phyloP scores from a whole-genome alignment of 768 basidiomycete genomes.

The Phaeolepiota aurea region DNA sequence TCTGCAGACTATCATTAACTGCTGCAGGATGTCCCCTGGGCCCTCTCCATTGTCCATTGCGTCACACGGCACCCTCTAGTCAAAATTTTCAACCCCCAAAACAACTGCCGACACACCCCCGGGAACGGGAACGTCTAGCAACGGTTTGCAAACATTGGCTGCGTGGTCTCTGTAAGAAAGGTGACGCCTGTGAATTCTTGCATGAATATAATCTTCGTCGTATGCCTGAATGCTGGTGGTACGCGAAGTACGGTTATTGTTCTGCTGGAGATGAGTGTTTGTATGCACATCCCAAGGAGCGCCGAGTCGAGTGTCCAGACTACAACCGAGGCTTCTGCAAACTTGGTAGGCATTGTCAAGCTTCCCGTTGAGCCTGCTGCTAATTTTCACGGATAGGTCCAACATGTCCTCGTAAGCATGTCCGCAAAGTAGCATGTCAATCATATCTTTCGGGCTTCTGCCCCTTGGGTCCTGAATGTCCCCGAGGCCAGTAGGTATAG shows the following conservation, averaged over 20 bases:
- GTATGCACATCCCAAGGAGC: slow-evolving; percentile 91
- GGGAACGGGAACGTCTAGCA: slow-evolving; percentile 73
- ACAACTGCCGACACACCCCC: slow-evolving; percentile 72
- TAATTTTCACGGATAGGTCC: slow-evolving; percentile 72
- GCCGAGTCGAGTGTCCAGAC: slow-evolving; percentile 89
- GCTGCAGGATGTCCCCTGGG: slow-evolving; percentile 85
- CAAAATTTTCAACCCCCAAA: slow-evolving; percentile 88
- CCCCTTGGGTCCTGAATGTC: slow-evolving; percentile 82
- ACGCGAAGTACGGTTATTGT: slow-evolving; percentile 95
- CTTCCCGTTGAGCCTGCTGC: slow-evolving; percentile 4
- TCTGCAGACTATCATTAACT: slow-evolving; percentile 79
- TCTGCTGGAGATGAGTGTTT: slow-evolving; percentile 95
- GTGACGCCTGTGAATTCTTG: slow-evolving; percentile 94
- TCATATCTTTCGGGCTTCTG: slow-evolving; percentile 90
- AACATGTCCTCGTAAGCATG: slow-evolving; percentile 84
- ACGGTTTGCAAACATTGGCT: slow-evolving; percentile 99
- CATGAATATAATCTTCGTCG: slow-evolving; percentile 97
- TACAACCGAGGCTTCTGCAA: slow-evolving; percentile 95
- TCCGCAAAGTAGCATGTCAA: slow-evolving; percentile 86
- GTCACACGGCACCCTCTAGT: slow-evolving; percentile 84
- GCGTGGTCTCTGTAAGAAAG: slow-evolving; percentile 96
- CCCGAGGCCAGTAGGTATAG: slow-evolving; percentile 74
- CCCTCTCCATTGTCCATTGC: slow-evolving; percentile 83
- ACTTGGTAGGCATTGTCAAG: slow-evolving; percentile 51
- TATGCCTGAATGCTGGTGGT: slow-evolving; percentile 99